Base-by-base conservation (phyloP, 2,329 filamentous ascomycete genomes). In the Exophiala xenobiotica region DNA sequence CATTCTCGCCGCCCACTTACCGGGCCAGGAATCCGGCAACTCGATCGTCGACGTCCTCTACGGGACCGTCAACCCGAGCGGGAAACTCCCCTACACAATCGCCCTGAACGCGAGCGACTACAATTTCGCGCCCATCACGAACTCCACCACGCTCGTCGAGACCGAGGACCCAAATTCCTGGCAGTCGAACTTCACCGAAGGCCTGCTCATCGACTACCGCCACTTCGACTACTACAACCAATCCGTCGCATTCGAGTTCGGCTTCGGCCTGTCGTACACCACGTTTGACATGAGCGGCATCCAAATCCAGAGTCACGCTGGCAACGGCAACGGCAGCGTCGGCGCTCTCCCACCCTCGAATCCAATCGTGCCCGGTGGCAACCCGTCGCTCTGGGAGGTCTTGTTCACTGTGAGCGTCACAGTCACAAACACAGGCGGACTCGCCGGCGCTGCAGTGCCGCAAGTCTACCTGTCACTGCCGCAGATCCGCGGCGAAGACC, bases 21-120 rank as follows among this genome's bases (percentile, higher is more conserved):
- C 90, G 0, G 90, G 90, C 8, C 86, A 95, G 66, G 87, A 96
- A 67, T 87, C 85, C 18, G 90, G 90, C 43, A 88, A 90, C 64
- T 79, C 86, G 2, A 81, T 95, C 48, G 80, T 81, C 8, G 88
- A 95, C 61, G 78, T 95, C n/a, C 81, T 96, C 0, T 95, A 91
- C 68, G 90, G 90, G 37, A 81, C 79, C 53, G 80, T 86, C 55
- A 91, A 90, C 70, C 89, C 89, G 1, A 82, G 81, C 22, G 90
- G 82, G 44, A 87, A 89, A 58, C 80, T 86, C 0, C 85, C 87
- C 3, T 95, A 95, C 69, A 93, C 89, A 3, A 87, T 90, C 78
- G 90, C 87, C 9, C 75, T 77, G 29, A 80, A 80, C 2, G 78
- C 78, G 12, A 76, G 79, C 56, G 82, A 86, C 61, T 93, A 90